Base-by-base conservation (phyloP, 345 rosid species). In the Eucalyptus sideroxylon region DNA sequence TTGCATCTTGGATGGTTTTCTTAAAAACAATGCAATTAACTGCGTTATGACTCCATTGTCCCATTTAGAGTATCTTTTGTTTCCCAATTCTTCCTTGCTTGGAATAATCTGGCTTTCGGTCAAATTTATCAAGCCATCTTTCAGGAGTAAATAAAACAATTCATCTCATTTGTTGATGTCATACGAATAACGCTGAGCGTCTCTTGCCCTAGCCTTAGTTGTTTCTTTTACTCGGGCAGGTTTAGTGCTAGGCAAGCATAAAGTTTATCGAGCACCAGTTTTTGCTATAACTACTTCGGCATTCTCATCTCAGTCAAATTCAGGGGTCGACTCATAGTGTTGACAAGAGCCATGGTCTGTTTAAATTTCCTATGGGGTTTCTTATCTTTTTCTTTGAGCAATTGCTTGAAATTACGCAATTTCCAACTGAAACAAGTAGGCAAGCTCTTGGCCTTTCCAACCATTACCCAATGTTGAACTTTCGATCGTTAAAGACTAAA, bases 401-500 rank as follows among this genome's bases (percentile, higher is more conserved):
- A 31, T 67, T 16, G 23, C 37, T 67, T 4, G 9, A n/a, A n/a
- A 4, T 67, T 67, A n/a, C 21, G 31, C 37, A n/a, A 31, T 67
- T 31, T 40, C 21, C 40, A 16, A 16, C 21, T 4, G 19, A 65
- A 65, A 65, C 77, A n/a, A 65, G 37, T n/a, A 4, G 77, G 17
- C 77, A 65, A 30, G 5, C 34, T 65, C 72, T n/a, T 65, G 77
- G 77, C 77, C 77, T 65, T 65, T n/a, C 40, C 0, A 65, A 65
- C 10, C 21, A 31, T 65, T 65, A 7, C 11, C 21, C 34, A n/a
- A 16, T n/a, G 10, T n/a, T 65, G 77, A 65, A n/a, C 19, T n/a
- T n/a, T 0, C 3, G 19, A 65, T 2, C 9, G 1, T 65, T n/a
- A 7, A 65, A 65, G 21, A 1, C 40, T 7, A n/a, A 65, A 65